These are phyloP conservation scores for Cyclotella choctawhatcheeana DNA, from an alignment of 108 stramenopile species.

Conservation along the genomic window DNA sequence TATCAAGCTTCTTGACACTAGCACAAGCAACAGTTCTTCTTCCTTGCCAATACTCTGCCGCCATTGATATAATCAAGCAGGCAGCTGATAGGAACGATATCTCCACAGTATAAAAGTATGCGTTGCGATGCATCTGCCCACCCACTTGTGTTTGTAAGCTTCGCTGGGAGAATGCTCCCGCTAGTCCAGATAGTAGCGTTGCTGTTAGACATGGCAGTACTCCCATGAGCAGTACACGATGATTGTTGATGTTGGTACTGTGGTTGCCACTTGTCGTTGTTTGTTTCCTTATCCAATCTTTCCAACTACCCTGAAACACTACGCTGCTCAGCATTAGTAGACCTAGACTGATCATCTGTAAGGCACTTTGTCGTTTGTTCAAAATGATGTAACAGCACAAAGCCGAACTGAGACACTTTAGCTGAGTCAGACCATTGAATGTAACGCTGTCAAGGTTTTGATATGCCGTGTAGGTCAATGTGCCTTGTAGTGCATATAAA, in stretches of 20 bases:
- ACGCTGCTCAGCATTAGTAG: conserved; percentile 74
- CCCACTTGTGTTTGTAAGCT: conserved; percentile 58
- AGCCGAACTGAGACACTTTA: conserved; percentile 91
- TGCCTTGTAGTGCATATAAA: conserved; percentile 86
- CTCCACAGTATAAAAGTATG: conserved; percentile 79
- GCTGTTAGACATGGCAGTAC: conserved; percentile 71
- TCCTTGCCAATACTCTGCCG: conserved; percentile 11
- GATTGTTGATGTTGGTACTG: background rate
- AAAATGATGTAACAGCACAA: conserved; percentile 86
- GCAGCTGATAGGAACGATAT: conserved; percentile 60
- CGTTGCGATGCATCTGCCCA: conserved; percentile 56
- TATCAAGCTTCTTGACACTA: too few relatives aligned
- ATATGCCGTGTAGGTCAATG: conserved; percentile 73
- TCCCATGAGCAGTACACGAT: conserved; percentile 29
- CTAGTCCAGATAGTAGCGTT: conserved; percentile 77
- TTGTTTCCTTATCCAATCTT: conserved; percentile 5
- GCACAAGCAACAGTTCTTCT: too few relatives aligned
- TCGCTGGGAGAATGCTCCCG: conserved; percentile 88
- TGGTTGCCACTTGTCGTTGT: background rate
- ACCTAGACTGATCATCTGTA: conserved; percentile 76
- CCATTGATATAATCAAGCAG: conserved; percentile 45
- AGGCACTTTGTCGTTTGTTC: conserved; percentile 64
- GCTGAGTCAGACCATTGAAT: conserved; percentile 91
- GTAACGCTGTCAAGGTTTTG: conserved; percentile 82
- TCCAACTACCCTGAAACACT: conserved; percentile 61